A percentile compares a stretch with the other conserved stretches of the same genome.
phyloP scores from a whole-genome alignment of 257 asterid genomes.

The Craterostigma plantagineum region DNA sequence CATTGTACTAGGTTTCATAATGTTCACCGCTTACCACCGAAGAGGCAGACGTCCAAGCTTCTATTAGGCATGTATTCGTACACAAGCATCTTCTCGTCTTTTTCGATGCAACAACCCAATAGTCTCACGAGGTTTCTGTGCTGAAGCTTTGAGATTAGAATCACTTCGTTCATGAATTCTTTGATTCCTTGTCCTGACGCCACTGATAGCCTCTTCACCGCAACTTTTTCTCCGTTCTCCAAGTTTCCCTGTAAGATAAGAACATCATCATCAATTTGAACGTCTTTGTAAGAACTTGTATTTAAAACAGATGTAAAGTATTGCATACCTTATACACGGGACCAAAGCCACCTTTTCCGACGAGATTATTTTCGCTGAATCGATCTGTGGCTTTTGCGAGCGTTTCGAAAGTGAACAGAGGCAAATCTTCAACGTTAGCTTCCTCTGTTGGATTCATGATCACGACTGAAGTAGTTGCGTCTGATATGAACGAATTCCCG shows the following conservation, averaged over 20 bases:
- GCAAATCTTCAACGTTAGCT: conserved; percentile 19
- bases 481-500: not conserved
- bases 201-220: conserved; percentile 27
- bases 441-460: conserved; percentile 8
- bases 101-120: conserved; percentile 23
- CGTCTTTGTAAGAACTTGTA: not conserved
- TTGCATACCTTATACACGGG: conserved; percentile 18
- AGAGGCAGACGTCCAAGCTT: conserved; percentile 26
- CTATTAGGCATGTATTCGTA: conserved; percentile 24
- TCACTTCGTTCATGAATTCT: conserved; percentile 30
- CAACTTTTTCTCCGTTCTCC: conserved; percentile 16
- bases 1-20: not conserved
- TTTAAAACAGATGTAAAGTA: not conserved
- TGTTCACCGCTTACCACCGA: conserved; percentile 12
- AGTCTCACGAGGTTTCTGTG: conserved; percentile 28
- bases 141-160: conserved; percentile 28
- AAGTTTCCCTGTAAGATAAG: conserved; percentile 18
- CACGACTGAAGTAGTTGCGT: conserved; percentile 6
- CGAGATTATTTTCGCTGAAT: conserved; percentile 12
- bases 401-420: conserved; percentile 13
- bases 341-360: conserved; percentile 35
- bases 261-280: not conserved
- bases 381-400: conserved; percentile 16
- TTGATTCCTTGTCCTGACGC: conserved; percentile 21
- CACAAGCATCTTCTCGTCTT: conserved; percentile 21